Evolutionary conservation across 768 basidiomycete species (phyloP).

Genomic region (Fomitopsis serialis): DNA sequence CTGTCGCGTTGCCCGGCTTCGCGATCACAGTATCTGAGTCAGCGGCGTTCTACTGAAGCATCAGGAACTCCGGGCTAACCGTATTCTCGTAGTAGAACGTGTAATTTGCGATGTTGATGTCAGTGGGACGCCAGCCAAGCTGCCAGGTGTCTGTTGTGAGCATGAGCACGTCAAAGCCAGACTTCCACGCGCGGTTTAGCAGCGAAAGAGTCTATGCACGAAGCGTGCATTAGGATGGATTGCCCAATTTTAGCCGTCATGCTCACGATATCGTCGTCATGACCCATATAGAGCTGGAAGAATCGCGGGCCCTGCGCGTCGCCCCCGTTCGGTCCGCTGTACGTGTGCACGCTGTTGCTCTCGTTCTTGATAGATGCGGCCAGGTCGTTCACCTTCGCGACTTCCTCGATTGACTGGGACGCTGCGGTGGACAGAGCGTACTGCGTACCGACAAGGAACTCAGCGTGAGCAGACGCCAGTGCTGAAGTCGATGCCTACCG

Average conservation of each 20-base stretch:
- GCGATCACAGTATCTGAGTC: constrained; percentile 39
- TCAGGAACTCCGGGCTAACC: too few relatives aligned
- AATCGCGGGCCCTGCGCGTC: constrained; percentile 38
- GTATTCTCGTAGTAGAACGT: too few relatives aligned
- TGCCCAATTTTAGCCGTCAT: too few relatives aligned
- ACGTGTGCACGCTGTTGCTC: constrained; percentile 31
- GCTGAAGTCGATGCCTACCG: constrained; percentile 16
- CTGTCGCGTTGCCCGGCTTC: constrained; percentile 38
- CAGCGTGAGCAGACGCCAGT: too few relatives aligned
- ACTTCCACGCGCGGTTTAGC: constrained; percentile 39
- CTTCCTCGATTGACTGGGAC: constrained; percentile 46
- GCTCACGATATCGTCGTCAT: constrained; percentile 42
- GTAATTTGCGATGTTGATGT: constrained; percentile 48
- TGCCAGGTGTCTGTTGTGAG: constrained; percentile 48
- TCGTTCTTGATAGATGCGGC: constrained; percentile 33
- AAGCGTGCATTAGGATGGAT: too few relatives aligned
- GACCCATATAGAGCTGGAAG: constrained; percentile 53
- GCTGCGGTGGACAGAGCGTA: constrained; percentile 49
- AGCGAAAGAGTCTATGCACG: constrained; percentile 36
- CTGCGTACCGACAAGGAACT: constrained; percentile 26
- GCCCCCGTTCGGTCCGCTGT: constrained; percentile 27
- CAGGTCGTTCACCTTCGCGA: constrained; percentile 41
- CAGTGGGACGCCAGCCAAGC: constrained; percentile 42
- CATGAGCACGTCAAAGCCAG: constrained; percentile 43
- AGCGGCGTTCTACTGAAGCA: too few relatives aligned